A percentile compares a stretch with the other conserved stretches of the same genome.
phyloP scores from a whole-genome alignment of 257 asterid species.

The Nicotiana tabacum region DNA sequence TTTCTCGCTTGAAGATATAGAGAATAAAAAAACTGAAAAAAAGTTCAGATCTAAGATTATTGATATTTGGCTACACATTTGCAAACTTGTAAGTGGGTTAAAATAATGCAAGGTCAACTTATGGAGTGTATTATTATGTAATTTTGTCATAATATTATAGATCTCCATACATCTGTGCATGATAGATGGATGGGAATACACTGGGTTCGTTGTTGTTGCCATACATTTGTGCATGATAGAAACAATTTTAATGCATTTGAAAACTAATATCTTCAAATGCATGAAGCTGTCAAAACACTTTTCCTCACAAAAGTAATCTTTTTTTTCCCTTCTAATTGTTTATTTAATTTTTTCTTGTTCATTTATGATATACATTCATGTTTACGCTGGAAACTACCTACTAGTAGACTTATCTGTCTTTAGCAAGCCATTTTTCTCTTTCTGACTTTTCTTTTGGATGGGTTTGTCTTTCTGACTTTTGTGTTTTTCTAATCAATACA shows the following conservation, averaged over 20 bases:
- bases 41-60: too few species aligned
- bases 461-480: not conserved
- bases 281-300: not conserved
- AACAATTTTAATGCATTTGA: not conserved
- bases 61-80: too few species aligned
- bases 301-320: not conserved
- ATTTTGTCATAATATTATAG: not conserved
- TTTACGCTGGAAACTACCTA: not conserved
- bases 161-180: not conserved
- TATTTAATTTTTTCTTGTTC: not conserved
- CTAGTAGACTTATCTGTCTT: not conserved
- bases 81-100: too few species aligned
- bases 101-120: too few species aligned
- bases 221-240: not conserved
- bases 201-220: too few species aligned
- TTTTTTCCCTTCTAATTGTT: not conserved
- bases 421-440: not conserved
- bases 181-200: not conserved
- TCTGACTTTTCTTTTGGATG: not conserved
- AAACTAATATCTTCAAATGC: not conserved
- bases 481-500: slow-evolving; percentile 38
- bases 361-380: not conserved
- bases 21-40: too few species aligned
- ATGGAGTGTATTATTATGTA: too few species aligned
- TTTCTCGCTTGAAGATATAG: too few species aligned